Base-by-base conservation (phyloP, 176 grass and related monocot species). In the Oropetium thomaeum region DNA sequence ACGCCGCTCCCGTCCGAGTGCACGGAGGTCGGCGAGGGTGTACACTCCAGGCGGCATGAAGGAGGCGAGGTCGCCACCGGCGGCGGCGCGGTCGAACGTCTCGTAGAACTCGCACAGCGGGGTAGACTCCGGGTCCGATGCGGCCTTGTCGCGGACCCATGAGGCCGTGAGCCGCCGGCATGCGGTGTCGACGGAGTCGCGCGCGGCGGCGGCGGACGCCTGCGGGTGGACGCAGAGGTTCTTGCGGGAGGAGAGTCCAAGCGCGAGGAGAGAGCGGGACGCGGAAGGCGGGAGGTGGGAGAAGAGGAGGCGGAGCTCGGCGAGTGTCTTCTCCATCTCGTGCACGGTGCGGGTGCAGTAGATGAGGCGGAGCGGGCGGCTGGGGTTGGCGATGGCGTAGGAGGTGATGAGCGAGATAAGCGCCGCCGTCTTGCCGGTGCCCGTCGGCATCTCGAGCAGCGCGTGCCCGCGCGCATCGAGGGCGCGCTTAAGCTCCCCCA, bases 331-430 rank as follows among this genome's bases (percentile, higher is more conserved):
- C 83, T 97, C 91, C 91, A 97, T 97, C 91, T 97, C 91, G 79
- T 97, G 95, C 30, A 97, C 95, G 59, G 95, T 97, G 86, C 91
- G 95, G 49, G 91, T 93, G 79, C 95, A 97, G 91, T 97, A 97
- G 78, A 97, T 32, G 61, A 97, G 83, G 55, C 90, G 92, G 54
- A 97, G 84, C 12, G 80, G 86, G 51, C 73, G 75, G 58, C 68
- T 20, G 7, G 86, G 83, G 55, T 82, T 82, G 58, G 90, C 76
- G 38, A 93, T 74, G 58, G 86, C 80, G 78, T 97, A 97, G 70
- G 88, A 91, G 28, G 79, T 80, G 78, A 97, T 87, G 66, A 97
- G 86, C 55, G 90, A 97, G 70, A 97, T 87, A 0, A 97, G 90
- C 33, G 90, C 90, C 31, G 86, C 78, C 49, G 94, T 97, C 86